phyloP scores from a whole-genome alignment of 176 grass and related monocot species.

The Raddia distichophylla region DNA sequence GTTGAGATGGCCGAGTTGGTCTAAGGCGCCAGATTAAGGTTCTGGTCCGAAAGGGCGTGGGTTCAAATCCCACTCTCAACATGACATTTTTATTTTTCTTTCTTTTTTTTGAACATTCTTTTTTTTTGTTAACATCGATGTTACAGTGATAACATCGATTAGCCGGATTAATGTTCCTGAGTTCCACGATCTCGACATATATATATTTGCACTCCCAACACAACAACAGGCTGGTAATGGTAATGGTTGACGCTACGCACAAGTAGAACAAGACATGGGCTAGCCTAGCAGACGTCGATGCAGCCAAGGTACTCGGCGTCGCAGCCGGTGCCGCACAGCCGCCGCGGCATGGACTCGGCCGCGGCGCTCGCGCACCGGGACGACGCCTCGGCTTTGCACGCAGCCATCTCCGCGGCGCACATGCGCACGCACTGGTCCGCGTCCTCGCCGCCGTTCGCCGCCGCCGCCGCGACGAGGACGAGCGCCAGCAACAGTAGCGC shows the following conservation, averaged over 20 bases:
- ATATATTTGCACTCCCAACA: no score
- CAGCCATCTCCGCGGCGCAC: slow-evolving; percentile 25
- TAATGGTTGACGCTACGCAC: background rate
- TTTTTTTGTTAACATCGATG: no score
- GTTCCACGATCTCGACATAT: no score
- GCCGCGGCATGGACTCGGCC: background rate
- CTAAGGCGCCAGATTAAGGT: slow-evolving; percentile 79
- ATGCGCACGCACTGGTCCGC: slow-evolving; percentile 19
- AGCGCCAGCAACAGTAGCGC: background rate
- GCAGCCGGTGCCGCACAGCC: slow-evolving; percentile 26
- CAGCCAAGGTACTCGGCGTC: slow-evolving; percentile 28
- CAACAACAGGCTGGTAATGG: no score
- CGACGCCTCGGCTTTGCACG: slow-evolving; percentile 28
- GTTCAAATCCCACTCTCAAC: slow-evolving; percentile 75
- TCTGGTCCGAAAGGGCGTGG: slow-evolving; percentile 77
- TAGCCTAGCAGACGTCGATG: slow-evolving; percentile 36
- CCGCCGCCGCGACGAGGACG: background rate
- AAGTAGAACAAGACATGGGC: background rate
- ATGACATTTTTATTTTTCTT: background rate
- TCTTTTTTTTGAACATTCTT: no score
- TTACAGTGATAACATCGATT: background rate
- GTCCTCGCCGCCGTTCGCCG: background rate
- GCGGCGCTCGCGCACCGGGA: slow-evolving; percentile 5
- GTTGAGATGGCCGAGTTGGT: slow-evolving; percentile 91
- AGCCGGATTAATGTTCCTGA: background rate